Base-by-base conservation (phyloP, 78 protist genomes). In the Cavenderia fasciculata region DNA sequence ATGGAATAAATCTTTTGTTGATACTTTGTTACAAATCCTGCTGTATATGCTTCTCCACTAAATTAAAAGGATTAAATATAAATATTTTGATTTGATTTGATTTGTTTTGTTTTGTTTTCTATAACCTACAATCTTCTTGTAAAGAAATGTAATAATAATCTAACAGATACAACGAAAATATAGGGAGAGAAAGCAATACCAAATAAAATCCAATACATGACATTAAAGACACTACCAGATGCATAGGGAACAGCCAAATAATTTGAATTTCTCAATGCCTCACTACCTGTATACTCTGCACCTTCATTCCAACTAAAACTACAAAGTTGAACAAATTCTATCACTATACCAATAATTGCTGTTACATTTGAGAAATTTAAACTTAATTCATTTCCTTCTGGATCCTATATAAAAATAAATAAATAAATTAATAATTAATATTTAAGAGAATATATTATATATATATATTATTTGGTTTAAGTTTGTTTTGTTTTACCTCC, bases 131-230 rank as follows among this genome's bases (percentile, higher is more conserved):
- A 56, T 56, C 46, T 68, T 36, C 59, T 54, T 38, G 90, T 82
- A 52, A 62, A 66, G 54, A 69, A 68, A 57, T 68, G 78, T 16
- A 82, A 54, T 29, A 82, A 44, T 29, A 82, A 57, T 44, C 90
- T 21, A 31, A 82, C 78, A 4, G 62, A n/a, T 3, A 82, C 78
- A 10, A 82, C 71, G 41, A 82, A 82, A 12, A 82, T 82, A 33
- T 82, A 82, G 1, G 90, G 90, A 18, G 90, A 57, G 90, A 82
- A 82, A 38, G 90, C 62, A 56, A 68, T 18, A 4, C 52, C 90
- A 68, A 82, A 82, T 66, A 82, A 36, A 23, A 82, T 47, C 90
- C 90, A 82, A 57, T 82, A 82, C 65, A 82, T 68, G 10, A 82
- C 71, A 43, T 59, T 70, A 44, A 82, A 82, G 14, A 61, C 41